phyloP scores from a whole-genome alignment of 768 basidiomycete species.

The Tylopilus sp. region DNA sequence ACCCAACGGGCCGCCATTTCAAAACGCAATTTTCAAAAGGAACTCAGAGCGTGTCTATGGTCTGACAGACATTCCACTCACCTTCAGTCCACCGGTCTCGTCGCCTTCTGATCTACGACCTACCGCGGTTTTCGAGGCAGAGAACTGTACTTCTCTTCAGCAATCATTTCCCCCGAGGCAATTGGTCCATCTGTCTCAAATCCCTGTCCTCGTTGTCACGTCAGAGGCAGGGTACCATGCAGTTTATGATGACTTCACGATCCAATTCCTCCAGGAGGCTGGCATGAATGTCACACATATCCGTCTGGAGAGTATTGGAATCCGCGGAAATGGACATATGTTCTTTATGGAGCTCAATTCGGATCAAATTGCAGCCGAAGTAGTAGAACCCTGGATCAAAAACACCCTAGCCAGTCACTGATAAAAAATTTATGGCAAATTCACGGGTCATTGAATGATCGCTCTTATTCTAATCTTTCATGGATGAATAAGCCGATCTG shows the following conservation, averaged over 20 bases:
- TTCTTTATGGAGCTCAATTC: conserved; percentile 55
- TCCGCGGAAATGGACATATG: conserved; percentile 54
- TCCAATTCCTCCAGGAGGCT: conserved; percentile 41
- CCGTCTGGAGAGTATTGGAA: conserved; percentile 40
- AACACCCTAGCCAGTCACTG: conserved; percentile 7
- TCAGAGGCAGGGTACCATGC: conserved; percentile 50
- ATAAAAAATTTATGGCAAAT: not conserved
- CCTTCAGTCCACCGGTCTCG: conserved; percentile 40
- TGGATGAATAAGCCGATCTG: too few species aligned
- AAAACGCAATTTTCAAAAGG: conserved; percentile 35
- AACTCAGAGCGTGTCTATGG: conserved; percentile 42
- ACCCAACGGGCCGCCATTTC: conserved; percentile 50
- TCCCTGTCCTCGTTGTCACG: conserved; percentile 48
- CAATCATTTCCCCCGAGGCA: conserved; percentile 42
- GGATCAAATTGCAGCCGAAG: conserved; percentile 38
- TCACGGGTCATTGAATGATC: not conserved
- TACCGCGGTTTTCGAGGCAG: conserved; percentile 22
- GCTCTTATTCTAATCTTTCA: too few species aligned
- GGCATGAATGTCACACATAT: conserved; percentile 44
- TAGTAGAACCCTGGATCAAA: conserved; percentile 41
- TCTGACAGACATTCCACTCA: conserved; percentile 45
- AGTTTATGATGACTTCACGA: conserved; percentile 46
- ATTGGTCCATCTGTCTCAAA: conserved; percentile 39
- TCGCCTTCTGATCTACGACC: conserved; percentile 37
- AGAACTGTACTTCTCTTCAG: conserved; percentile 39